phyloP scores from a whole-genome alignment of 2,329 filamentous ascomycete genomes.

The Elsinoe necatrix region DNA sequence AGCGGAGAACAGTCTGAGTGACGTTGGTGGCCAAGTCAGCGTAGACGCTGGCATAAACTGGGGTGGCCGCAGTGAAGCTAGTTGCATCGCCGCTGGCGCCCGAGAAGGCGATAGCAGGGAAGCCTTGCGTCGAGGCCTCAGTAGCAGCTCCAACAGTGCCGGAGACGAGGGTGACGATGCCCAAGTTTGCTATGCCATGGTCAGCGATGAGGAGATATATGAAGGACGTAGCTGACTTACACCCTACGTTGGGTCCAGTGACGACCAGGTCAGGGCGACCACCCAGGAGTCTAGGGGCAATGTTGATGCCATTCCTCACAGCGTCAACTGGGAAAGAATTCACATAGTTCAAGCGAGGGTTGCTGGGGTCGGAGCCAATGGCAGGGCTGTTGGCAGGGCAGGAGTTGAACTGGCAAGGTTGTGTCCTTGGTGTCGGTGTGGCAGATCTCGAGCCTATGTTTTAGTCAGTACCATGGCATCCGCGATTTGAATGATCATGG shows the following conservation, averaged over 20 bases:
- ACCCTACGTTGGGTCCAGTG: constrained; percentile 54
- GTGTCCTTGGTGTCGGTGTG: constrained; percentile 40
- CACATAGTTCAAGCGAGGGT: constrained; percentile 59
- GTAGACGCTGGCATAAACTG: constrained; percentile 51
- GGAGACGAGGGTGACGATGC: constrained; percentile 48
- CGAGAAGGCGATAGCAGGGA: constrained; percentile 62
- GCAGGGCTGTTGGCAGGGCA: constrained; percentile 51
- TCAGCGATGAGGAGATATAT: background rate
- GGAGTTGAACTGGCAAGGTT: constrained; percentile 53
- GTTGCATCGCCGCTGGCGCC: constrained; percentile 44
- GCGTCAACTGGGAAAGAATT: constrained; percentile 61
- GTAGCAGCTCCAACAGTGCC: constrained; percentile 60
- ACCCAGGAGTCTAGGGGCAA: constrained; percentile 43
- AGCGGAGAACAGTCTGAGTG: constrained; percentile 46
- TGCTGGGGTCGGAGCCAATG: constrained; percentile 48
- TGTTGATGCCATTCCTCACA: constrained; percentile 54
- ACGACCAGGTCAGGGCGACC: constrained; percentile 53
- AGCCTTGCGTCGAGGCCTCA: constrained; percentile 48
- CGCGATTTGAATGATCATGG: background rate
- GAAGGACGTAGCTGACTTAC: background rate
- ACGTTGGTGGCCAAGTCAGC: constrained; percentile 53
- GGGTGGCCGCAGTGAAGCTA: constrained; percentile 45
- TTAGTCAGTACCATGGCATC: background rate
- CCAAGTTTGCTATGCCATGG: constrained; percentile 44
- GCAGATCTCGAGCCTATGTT: constrained; percentile 45